phyloP scores from a whole-genome alignment of 257 asterid species.

The Fraxinus excelsior region DNA sequence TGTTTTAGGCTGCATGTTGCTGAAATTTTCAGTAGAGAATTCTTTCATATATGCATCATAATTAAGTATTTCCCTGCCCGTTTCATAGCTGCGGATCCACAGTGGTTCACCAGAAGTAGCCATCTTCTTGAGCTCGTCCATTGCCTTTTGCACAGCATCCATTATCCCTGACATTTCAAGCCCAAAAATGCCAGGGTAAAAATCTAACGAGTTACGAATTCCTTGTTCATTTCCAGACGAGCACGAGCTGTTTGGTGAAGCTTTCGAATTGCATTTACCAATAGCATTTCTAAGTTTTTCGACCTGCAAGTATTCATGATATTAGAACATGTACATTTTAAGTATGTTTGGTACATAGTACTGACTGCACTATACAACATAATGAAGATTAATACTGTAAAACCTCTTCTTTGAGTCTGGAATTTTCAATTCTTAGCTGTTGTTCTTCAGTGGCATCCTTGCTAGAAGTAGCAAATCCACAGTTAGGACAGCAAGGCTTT shows the following conservation, averaged over 20 bases:
- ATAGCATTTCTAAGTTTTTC: conserved; percentile 57
- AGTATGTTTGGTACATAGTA: neutral
- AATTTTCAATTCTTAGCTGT: conserved; percentile 65
- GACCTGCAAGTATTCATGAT: conserved; percentile 44
- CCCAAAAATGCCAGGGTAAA: conserved; percentile 39
- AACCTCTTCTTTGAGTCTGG: conserved; percentile 87
- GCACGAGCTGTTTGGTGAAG: conserved; percentile 54
- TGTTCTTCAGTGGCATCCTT: conserved; percentile 54
- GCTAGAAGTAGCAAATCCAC: conserved; percentile 50
- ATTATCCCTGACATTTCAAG: conserved; percentile 46
- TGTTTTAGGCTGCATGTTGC: conserved; percentile 34
- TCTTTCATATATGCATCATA: conserved; percentile 71
- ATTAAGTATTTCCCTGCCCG: conserved; percentile 83
- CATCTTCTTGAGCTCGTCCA: conserved; percentile 69
- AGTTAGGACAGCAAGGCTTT: conserved; percentile 60
- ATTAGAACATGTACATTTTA: neutral
- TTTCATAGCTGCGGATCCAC: conserved; percentile 77
- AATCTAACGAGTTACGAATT: conserved; percentile 46
- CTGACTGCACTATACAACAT: neutral
- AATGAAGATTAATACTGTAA: neutral
- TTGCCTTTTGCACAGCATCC: conserved; percentile 51
- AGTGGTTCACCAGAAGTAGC: conserved; percentile 63
- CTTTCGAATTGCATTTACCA: conserved; percentile 43
- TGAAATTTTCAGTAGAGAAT: conserved; percentile 32
- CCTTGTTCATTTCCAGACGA: conserved; percentile 54